These are phyloP conservation scores for Ustilago curta DNA, from an alignment of 1,284 basidiomycete species.

Conservation along the genomic window DNA sequence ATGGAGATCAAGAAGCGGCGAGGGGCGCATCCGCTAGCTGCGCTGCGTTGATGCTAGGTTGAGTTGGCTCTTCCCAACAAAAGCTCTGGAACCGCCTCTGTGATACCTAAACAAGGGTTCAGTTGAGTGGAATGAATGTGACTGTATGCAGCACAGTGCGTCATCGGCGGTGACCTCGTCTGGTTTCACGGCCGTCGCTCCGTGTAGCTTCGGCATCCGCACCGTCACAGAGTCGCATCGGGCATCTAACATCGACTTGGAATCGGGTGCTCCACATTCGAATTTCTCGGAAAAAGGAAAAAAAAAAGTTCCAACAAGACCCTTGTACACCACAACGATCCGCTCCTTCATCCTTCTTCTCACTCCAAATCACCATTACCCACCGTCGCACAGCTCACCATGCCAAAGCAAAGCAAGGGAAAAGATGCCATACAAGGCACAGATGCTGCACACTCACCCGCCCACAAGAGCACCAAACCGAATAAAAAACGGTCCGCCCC, in stretches of 20 bases:
- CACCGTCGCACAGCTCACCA: conserved; percentile 1
- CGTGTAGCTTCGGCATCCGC: background rate
- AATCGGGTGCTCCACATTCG: conserved; percentile 8
- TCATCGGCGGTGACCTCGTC: conserved; percentile 16
- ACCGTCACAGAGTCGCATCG: background rate
- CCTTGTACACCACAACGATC: conserved; percentile 1
- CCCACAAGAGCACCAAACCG: conserved; percentile 6
- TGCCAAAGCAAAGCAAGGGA: conserved; percentile 33
- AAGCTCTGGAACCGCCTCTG: background rate
- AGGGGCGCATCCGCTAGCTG: no score
- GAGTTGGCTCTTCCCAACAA: conserved; percentile 21
- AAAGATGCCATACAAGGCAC: conserved; percentile 20
- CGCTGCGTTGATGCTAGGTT: no score
- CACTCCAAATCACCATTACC: background rate
- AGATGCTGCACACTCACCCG: conserved; percentile 4
- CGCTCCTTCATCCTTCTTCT: conserved; percentile 1
- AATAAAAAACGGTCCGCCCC: conserved; percentile 25
- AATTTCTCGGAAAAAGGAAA: no score
- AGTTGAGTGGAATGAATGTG: background rate
- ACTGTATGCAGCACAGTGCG: conserved; percentile 15
- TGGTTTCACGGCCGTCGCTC: conserved; percentile 5
- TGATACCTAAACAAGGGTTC: conserved; percentile 3
- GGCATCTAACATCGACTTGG: background rate
- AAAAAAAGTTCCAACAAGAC: background rate
- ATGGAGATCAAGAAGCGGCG: no score